Percentiles rank a stretch among this genome's conserved stretches.
Evolutionary conservation across 106 monocot species (phyloP).

Genomic region (Platanthera guangdongensis): DNA sequence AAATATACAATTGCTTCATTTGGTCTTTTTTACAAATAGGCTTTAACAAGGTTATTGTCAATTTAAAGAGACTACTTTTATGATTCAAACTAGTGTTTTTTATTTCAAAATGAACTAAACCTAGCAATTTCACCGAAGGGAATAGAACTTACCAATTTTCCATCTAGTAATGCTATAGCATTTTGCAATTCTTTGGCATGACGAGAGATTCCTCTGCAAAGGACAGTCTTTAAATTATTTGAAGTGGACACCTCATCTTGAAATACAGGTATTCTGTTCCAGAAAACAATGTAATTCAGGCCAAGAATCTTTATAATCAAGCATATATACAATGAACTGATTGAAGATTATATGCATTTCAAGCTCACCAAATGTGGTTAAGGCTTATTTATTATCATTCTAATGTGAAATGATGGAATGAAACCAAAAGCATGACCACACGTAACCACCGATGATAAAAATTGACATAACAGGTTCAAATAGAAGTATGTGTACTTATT

Average conservation of each 20-base stretch:
- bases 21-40: neutral
- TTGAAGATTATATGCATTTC: neutral
- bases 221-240: slow-evolving; percentile 42
- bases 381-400: neutral
- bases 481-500: neutral
- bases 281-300: neutral
- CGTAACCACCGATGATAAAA: neutral
- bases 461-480: neutral
- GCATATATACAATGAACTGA: neutral
- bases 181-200: slow-evolving; percentile 59
- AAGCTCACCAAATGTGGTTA: neutral
- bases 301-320: neutral
- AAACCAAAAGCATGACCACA: neutral
- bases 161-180: slow-evolving; percentile 66
- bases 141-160: slow-evolving; percentile 44
- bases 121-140: neutral
- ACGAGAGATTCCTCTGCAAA: slow-evolving; percentile 32
- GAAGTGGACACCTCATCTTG: slow-evolving; percentile 11
- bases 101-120: neutral
- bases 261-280: slow-evolving; percentile 50
- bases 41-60: neutral
- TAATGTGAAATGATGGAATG: neutral
- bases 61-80: neutral
- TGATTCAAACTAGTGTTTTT: neutral
- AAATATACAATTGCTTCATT: too few species aligned